Percentiles rank a stretch among this genome's conserved stretches.
Conservation (phyloP, 331 rosid species). For the Spiraea crenata region DNA sequence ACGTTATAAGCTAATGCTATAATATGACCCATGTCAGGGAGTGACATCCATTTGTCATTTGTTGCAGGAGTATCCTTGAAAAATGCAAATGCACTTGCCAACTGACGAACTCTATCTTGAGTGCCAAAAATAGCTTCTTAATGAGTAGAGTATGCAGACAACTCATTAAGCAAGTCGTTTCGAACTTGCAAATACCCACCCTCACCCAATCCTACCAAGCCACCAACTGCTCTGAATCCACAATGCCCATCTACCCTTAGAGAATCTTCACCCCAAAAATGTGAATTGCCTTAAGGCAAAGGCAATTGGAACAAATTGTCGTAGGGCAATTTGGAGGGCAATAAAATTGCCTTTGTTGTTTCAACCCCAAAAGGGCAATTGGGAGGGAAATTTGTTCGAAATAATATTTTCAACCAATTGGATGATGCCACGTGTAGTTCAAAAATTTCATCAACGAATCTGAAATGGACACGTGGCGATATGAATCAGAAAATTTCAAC, state of each 20-base stretch:
- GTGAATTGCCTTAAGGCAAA: too few species aligned
- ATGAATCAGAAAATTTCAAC: too few species aligned
- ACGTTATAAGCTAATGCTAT: conserved; percentile 18
- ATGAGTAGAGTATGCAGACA: conserved; percentile 12
- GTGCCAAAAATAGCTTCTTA: conserved; percentile 11
- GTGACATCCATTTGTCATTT: conserved; percentile 5
- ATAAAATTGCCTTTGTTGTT: too few species aligned
- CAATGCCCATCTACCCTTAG: not conserved
- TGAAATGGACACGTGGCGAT: too few species aligned
- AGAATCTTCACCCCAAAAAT: too few species aligned
- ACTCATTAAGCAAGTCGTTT: conserved; percentile 22
- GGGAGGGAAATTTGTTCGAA: too few species aligned
- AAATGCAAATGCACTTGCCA: conserved; percentile 12
- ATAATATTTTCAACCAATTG: too few species aligned
- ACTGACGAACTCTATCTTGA: conserved; percentile 17
- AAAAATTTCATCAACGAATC: too few species aligned
- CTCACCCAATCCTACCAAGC: conserved; percentile 16
- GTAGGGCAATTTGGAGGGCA: too few species aligned
- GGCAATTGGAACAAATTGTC: too few species aligned
- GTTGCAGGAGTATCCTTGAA: conserved; percentile 7
- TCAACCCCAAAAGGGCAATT: too few species aligned
- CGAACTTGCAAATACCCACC: conserved; percentile 16
- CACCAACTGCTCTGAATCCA: conserved; percentile 19
- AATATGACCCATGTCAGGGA: not conserved
- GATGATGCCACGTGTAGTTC: too few species aligned